Evolutionary conservation across 148 eudicot genomes (phyloP).

Genomic region (Chenopodium formosanum): DNA sequence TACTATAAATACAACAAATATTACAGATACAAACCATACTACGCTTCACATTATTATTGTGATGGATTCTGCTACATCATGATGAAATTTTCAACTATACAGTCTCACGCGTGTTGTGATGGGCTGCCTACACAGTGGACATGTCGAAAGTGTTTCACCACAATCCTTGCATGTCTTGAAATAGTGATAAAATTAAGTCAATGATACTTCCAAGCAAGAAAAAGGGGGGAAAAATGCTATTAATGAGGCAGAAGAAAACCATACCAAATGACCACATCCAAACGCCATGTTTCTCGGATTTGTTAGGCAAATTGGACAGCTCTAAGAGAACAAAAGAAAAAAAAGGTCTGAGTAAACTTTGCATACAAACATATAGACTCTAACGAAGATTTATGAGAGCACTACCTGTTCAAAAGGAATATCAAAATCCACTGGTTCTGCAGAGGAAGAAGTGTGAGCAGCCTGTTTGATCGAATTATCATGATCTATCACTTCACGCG

Average conservation of each 20-base stretch:
- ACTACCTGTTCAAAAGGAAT: conserved; percentile 49
- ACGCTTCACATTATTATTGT: background rate
- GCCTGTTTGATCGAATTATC: conserved; percentile 43
- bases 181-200: background rate
- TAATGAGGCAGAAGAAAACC: conserved; percentile 11
- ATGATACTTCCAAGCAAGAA: background rate
- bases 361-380: background rate
- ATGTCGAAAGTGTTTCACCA: conserved; percentile 48
- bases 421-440: conserved; percentile 24
- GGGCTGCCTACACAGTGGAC: conserved; percentile 64
- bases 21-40: background rate
- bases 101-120: conserved; percentile 56
- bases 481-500: conserved; percentile 53
- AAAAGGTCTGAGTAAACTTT: conserved; percentile 1
- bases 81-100: conserved; percentile 35
- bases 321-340: conserved; percentile 43
- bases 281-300: conserved; percentile 81
- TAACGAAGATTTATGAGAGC: background rate
- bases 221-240: background rate
- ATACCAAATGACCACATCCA: conserved; percentile 85
- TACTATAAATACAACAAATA: background rate
- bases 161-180: conserved; percentile 72
- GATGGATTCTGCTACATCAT: background rate
- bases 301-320: conserved; percentile 77
- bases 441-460: conserved; percentile 31